phyloP scores from a whole-genome alignment of 208 protist species.

The Trypanosoma melophagium region DNA sequence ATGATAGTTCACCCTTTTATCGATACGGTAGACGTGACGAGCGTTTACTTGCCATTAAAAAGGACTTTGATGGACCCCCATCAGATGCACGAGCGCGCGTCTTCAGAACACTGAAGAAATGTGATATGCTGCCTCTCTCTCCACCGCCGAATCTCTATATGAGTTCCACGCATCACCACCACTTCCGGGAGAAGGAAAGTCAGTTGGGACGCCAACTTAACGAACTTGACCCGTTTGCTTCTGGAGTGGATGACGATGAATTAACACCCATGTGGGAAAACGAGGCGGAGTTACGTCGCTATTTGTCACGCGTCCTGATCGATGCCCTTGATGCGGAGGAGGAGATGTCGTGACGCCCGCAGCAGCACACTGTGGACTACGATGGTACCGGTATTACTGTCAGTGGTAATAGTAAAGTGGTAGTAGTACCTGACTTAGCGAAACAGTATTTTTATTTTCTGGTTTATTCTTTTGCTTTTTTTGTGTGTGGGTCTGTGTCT shows the following conservation, averaged over 20 bases:
- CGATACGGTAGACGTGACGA: conserved; percentile 13
- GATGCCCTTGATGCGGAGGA: conserved; percentile 13
- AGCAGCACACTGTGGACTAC: not conserved
- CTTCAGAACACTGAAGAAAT: conserved; percentile 19
- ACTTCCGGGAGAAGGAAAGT: not conserved
- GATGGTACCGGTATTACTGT: too few species aligned
- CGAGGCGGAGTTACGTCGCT: conserved; percentile 12
- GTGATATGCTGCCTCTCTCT: conserved; percentile 19
- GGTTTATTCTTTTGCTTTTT: too few species aligned
- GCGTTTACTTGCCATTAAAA: conserved; percentile 15
- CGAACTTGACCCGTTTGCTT: not conserved
- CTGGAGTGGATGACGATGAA: not conserved
- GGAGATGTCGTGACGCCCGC: not conserved
- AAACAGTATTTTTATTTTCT: too few species aligned
- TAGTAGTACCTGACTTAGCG: too few species aligned
- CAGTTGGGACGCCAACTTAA: not conserved
- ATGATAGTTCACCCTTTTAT: not conserved
- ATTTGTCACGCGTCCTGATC: conserved; percentile 8
- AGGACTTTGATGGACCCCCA: conserved; percentile 17
- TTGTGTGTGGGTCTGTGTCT: too few species aligned
- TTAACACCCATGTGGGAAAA: conserved; percentile 5
- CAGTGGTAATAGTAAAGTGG: too few species aligned
- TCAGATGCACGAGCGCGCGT: conserved; percentile 1
- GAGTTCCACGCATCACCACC: not conserved
- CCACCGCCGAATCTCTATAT: not conserved